Evolutionary conservation across 495 filamentous ascomycete species (phyloP).

Genomic region (Xylaria sp.): DNA sequence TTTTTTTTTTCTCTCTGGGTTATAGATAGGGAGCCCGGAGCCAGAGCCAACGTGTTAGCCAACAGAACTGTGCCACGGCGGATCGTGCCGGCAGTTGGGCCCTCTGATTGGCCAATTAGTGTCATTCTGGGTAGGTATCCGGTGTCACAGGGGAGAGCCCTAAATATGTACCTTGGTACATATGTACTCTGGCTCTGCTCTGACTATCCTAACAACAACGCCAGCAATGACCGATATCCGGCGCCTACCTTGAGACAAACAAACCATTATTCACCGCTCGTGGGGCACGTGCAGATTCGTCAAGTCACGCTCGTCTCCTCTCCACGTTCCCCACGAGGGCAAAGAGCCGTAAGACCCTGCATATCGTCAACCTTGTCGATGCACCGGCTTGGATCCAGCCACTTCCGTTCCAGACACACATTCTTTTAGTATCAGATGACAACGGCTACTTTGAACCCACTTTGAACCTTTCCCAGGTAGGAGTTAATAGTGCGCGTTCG

Average conservation of each 20-base stretch:
- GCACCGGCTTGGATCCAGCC: neutral
- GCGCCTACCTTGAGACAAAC: neutral
- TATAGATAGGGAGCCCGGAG: no score
- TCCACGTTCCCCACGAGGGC: neutral
- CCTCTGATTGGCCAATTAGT: constrained; percentile 11
- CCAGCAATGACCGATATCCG: constrained; percentile 1
- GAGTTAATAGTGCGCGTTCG: neutral
- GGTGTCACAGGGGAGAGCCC: neutral
- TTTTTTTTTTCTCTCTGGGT: neutral
- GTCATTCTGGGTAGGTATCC: neutral
- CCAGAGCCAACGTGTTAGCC: no score
- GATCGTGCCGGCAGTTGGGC: constrained; percentile 12
- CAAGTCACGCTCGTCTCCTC: constrained; percentile 14
- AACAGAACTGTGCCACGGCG: constrained; percentile 15
- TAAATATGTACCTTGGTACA: neutral
- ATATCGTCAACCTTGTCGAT: constrained; percentile 8
- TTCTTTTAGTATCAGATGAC: constrained; percentile 8
- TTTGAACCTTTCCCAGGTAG: neutral
- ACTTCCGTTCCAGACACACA: constrained; percentile 5
- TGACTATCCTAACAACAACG: neutral
- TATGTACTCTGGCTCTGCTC: neutral
- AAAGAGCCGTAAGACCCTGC: constrained; percentile 10
- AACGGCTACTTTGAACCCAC: neutral
- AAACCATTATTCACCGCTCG: constrained; percentile 7
- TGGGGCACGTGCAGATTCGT: constrained; percentile 3